These are phyloP conservation scores for Eimeria praecox DNA, from an alignment of 169 alveolate genomes.

Conservation along the genomic window DNA sequence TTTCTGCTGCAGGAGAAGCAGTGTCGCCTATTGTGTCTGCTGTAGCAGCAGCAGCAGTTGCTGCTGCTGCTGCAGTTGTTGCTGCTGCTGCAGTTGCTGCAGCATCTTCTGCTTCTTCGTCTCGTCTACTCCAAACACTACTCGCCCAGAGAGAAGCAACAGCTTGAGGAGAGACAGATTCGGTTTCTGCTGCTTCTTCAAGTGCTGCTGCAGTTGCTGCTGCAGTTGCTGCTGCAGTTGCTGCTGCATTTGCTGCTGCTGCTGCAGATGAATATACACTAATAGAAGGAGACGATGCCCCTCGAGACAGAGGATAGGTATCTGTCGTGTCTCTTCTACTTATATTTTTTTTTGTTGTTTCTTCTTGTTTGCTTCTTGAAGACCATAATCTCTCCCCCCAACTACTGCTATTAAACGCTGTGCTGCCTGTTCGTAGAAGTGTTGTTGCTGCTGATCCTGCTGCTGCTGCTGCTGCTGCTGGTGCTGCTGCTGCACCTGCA, in stretches of 20 bases:
- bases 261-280: neutral
- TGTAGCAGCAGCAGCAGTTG: too few relatives aligned
- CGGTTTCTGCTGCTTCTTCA: neutral
- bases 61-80: neutral
- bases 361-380: too few relatives aligned
- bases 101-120: neutral
- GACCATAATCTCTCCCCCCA: too few relatives aligned
- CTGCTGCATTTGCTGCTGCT: neutral
- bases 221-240: neutral
- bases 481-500: neutral
- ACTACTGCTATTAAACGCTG: too few relatives aligned
- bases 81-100: slow-evolving; percentile 18
- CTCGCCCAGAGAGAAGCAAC: slow-evolving; percentile 31
- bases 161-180: neutral
- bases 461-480: neutral
- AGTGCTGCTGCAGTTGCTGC: slow-evolving; percentile 7
- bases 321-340: neutral
- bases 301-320: neutral
- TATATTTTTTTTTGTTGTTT: neutral
- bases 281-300: slow-evolving; percentile 26
- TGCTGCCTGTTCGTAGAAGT: neutral
- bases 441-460: neutral
- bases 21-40: too few relatives aligned
- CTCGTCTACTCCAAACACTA: neutral
- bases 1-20: neutral